These are phyloP conservation scores for Pseudognaphalium luteoalbum DNA, from an alignment of 129 eudicot species.

Conservation along the genomic window DNA sequence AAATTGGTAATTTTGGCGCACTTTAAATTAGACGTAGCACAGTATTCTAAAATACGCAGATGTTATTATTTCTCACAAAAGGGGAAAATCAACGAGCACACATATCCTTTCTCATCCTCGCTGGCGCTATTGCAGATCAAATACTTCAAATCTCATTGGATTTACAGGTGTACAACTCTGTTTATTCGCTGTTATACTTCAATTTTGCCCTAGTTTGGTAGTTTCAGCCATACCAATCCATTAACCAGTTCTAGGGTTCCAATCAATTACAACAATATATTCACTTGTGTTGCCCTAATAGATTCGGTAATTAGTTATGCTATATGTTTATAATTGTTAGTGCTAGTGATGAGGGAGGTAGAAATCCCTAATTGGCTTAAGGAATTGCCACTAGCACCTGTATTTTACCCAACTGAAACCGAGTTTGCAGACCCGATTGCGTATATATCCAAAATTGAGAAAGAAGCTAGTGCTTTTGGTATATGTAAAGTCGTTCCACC, in stretches of 20 bases:
- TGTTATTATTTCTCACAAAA: conserved; percentile 13
- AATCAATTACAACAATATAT: conserved; percentile 15
- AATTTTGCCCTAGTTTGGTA: conserved; percentile 28
- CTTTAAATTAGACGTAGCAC: conserved; percentile 15
- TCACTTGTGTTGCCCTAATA: conserved; percentile 5
- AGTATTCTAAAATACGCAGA: conserved; percentile 34
- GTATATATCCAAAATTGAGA: conserved; percentile 95
- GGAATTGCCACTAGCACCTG: conserved; percentile 89
- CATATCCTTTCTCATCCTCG: conserved; percentile 14
- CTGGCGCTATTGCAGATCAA: conserved; percentile 27
- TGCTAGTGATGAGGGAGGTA: conserved; percentile 64
- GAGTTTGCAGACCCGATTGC: conserved; percentile 99
- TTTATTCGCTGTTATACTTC: conserved; percentile 12
- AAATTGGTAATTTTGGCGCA: conserved; percentile 28
- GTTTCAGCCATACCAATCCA: conserved; percentile 12
- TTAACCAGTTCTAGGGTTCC: conserved; percentile 38
- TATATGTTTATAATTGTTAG: conserved; percentile 36
- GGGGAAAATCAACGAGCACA: neutral
- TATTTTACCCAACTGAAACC: conserved; percentile 87
- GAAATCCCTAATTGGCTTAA: conserved; percentile 85
- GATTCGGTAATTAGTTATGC: conserved; percentile 3
- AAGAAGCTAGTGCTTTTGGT: conserved; percentile 94
- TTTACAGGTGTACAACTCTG: conserved; percentile 20
- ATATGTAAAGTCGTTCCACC: conserved; percentile 97
- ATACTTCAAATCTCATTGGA: conserved; percentile 20